Conservation (phyloP, 1,284 basidiomycete species). For the Thecaphora thlaspeos region DNA sequence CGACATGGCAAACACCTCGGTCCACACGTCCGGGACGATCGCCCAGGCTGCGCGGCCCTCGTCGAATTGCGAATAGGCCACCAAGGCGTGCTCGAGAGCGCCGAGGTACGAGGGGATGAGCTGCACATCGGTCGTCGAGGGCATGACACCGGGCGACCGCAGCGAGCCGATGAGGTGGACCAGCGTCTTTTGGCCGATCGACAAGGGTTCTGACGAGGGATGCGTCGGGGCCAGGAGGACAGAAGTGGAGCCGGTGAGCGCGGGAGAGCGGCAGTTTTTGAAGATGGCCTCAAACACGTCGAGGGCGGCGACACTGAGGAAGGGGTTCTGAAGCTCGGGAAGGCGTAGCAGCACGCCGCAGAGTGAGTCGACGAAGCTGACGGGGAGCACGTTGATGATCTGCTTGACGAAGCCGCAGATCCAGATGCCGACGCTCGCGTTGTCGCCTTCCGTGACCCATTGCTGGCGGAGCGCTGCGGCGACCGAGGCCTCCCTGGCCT, state of each 20-base stretch:
- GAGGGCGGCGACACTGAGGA: constrained; percentile 51
- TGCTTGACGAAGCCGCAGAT: constrained; percentile 50
- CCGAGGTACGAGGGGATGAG: constrained; percentile 52
- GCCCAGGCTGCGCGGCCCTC: constrained; percentile 36
- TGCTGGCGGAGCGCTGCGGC: constrained; percentile 48
- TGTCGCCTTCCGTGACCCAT: constrained; percentile 34
- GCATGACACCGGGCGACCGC: constrained; percentile 32
- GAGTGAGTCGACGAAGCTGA: constrained; percentile 29
- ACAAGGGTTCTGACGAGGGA: no score
- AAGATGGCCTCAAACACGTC: constrained; percentile 55
- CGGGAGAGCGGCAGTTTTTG: constrained; percentile 24
- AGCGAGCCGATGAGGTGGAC: constrained; percentile 38
- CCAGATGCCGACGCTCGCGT: constrained; percentile 52
- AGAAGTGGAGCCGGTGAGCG: no score
- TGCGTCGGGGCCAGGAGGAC: no score
- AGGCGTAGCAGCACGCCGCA: constrained; percentile 39
- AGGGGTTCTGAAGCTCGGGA: constrained; percentile 51
- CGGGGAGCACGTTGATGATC: constrained; percentile 38
- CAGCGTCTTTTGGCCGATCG: constrained; percentile 21
- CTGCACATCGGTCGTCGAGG: constrained; percentile 46
- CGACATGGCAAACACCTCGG: constrained; percentile 31
- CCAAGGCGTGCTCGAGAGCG: constrained; percentile 50
- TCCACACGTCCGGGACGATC: constrained; percentile 40
- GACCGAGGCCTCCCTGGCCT: constrained; percentile 43
- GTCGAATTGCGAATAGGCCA: constrained; percentile 47